Percentiles rank a stretch among this genome's conserved stretches.
Evolutionary conservation across 306 rosid genomes (phyloP).

Genomic region (Cucumis melo): DNA sequence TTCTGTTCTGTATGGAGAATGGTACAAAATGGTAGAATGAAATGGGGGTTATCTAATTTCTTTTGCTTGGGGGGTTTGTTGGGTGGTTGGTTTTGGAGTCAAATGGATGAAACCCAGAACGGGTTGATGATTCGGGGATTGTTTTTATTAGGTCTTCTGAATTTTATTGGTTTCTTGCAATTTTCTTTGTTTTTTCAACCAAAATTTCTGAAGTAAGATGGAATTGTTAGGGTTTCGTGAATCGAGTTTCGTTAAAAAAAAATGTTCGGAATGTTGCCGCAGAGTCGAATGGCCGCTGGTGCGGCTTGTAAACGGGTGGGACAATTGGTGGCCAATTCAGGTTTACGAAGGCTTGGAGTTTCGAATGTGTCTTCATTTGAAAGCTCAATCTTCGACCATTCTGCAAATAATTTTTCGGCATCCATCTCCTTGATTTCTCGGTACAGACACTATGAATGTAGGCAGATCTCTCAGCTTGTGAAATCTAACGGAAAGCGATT

Average conservation of each 20-base stretch:
- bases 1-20: not conserved
- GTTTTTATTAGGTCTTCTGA: not conserved
- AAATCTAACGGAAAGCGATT: slow-evolving; percentile 54
- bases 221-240: slow-evolving; percentile 1
- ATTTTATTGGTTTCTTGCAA: not conserved
- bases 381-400: slow-evolving; percentile 17
- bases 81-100: not conserved
- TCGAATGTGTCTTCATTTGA: slow-evolving; percentile 19
- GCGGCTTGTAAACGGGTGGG: slow-evolving; percentile 48
- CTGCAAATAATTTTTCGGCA: slow-evolving; percentile 3
- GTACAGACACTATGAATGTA: slow-evolving; percentile 22
- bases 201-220: not conserved
- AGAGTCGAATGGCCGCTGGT: slow-evolving; percentile 53
- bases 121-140: not conserved
- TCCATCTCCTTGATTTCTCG: slow-evolving; percentile 17
- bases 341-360: slow-evolving; percentile 28
- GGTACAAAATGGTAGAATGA: not conserved
- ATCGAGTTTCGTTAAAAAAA: not conserved
- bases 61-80: not conserved
- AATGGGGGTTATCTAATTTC: not conserved
- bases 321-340: slow-evolving; percentile 21
- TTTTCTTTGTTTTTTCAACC: not conserved
- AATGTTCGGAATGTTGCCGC: not conserved
- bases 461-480: slow-evolving; percentile 37
- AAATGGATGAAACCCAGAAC: not conserved